Evolutionary conservation across 306 rosid genomes (phyloP).

Genomic region (Cicer chorassanicum): DNA sequence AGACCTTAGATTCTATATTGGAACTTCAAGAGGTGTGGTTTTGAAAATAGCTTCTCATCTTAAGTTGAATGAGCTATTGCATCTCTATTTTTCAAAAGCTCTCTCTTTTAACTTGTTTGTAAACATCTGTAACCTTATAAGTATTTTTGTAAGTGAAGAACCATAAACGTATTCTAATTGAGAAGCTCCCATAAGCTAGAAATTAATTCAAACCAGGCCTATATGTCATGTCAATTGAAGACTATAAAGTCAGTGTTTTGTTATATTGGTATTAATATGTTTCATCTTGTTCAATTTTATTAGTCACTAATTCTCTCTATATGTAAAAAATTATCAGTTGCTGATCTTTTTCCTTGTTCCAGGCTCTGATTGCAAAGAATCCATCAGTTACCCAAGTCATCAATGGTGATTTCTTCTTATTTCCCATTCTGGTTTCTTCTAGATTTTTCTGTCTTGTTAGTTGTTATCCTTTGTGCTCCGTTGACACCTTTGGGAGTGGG

Average conservation of each 20-base stretch:
- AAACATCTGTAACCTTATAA: constrained; percentile 7
- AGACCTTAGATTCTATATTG: constrained; percentile 74
- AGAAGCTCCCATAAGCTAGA: constrained; percentile 9
- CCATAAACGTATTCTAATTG: neutral
- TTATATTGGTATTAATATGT: constrained; percentile 25
- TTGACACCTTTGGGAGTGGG: neutral
- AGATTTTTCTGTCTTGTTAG: constrained; percentile 24
- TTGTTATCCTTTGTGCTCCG: constrained; percentile 13
- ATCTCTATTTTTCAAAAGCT: neutral
- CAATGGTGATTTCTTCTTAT: constrained; percentile 52
- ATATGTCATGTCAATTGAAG: neutral
- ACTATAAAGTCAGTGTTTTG: constrained; percentile 3
- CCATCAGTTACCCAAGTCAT: constrained; percentile 61
- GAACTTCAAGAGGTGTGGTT: constrained; percentile 76
- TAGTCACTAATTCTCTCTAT: neutral
- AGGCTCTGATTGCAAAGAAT: constrained; percentile 77
- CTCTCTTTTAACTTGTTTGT: neutral
- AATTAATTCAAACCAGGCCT: neutral
- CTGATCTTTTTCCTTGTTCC: constrained; percentile 45
- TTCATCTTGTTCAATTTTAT: neutral
- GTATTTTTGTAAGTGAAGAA: neutral
- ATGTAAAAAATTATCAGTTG: constrained; percentile 1
- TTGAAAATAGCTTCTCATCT: neutral
- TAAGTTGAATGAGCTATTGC: neutral
- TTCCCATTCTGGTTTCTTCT: constrained; percentile 21